Percentiles rank a stretch among this genome's conserved stretches.
These are phyloP conservation scores for Naganishia albida DNA, from an alignment of 1,284 basidiomycete species.

Conservation along the genomic window DNA sequence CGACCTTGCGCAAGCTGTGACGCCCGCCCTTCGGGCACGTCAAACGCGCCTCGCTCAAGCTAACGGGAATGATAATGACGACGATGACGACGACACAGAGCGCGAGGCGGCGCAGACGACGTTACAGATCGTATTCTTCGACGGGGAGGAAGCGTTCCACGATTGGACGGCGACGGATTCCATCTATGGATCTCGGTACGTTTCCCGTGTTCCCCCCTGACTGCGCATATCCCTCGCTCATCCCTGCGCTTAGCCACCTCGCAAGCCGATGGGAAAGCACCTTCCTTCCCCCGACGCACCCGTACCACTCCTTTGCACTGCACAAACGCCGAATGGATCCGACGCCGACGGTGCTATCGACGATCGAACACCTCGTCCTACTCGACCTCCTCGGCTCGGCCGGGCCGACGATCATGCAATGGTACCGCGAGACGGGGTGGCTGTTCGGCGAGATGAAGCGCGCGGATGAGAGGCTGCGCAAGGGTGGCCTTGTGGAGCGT, in stretches of 20 bases:
- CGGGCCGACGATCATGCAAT: constrained; percentile 71
- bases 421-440: constrained; percentile 87
- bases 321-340: constrained; percentile 63
- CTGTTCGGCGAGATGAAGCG: constrained; percentile 72
- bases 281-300: constrained; percentile 61
- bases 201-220: constrained; percentile 11
- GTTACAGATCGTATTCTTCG: constrained; percentile 93
- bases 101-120: constrained; percentile 78
- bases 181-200: constrained; percentile 86
- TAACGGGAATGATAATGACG: constrained; percentile 36
- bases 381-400: constrained; percentile 82
- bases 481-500: constrained; percentile 39
- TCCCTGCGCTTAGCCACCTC: constrained; percentile 64
- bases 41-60: constrained; percentile 60
- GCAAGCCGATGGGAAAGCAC: constrained; percentile 76
- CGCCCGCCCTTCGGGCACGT: constrained; percentile 69
- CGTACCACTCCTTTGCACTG: constrained; percentile 44
- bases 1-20: constrained; percentile 78
- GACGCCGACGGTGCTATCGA: constrained; percentile 65
- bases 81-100: constrained; percentile 59
- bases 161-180: constrained; percentile 88
- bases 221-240: background rate
- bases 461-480: constrained; percentile 65
- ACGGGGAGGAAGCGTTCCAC: constrained; percentile 95
- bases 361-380: constrained; percentile 84